phyloP scores from a whole-genome alignment of 164 flowering plant species.

The Berberis vulgaris region DNA sequence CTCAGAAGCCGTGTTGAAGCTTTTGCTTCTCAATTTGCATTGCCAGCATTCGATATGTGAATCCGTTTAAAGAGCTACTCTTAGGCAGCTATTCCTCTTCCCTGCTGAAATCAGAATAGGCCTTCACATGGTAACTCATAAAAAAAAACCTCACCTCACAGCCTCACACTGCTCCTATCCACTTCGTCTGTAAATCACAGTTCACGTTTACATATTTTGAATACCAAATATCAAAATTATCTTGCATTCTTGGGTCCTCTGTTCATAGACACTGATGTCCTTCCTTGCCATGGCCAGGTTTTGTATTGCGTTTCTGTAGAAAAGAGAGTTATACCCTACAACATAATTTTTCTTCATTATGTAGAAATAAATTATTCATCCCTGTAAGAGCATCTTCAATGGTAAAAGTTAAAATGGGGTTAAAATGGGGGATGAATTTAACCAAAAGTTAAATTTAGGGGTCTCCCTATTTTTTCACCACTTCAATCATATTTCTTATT shows the following conservation, averaged over 20 bases:
- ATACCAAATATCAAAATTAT: background rate
- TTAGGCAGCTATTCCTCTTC: background rate
- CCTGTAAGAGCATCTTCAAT: too few relatives aligned
- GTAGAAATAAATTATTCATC: background rate
- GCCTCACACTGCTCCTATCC: too few relatives aligned
- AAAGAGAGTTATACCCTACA: background rate
- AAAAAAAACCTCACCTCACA: background rate
- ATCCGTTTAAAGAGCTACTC: background rate
- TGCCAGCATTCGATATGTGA: constrained; percentile 69
- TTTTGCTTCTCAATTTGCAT: constrained; percentile 70
- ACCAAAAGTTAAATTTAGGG: too few relatives aligned
- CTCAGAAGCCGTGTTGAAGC: constrained; percentile 56
- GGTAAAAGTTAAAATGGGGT: too few relatives aligned
- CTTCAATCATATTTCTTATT: too few relatives aligned
- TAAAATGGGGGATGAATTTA: too few relatives aligned
- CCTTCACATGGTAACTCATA: background rate
- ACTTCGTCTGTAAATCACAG: too few relatives aligned
- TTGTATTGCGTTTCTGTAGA: background rate
- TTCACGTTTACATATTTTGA: background rate
- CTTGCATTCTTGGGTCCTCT: background rate
- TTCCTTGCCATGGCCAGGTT: background rate
- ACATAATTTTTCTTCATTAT: background rate
- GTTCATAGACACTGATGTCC: background rate
- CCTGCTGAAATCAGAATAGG: background rate
- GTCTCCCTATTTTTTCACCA: too few relatives aligned